phyloP scores from a whole-genome alignment of 345 rosid species.

The Salix arbutifolia region DNA sequence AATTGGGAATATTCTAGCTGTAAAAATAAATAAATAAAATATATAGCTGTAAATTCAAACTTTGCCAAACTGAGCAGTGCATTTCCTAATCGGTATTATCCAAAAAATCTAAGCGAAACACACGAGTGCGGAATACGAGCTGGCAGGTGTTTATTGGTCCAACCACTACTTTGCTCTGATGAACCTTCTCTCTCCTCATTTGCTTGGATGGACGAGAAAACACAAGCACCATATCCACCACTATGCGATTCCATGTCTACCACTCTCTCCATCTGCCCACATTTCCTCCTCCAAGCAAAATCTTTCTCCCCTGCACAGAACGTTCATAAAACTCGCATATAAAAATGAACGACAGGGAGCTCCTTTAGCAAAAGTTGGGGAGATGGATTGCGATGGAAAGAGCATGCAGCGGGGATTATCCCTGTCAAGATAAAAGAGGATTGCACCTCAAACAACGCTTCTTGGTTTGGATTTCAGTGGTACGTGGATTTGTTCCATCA shows the following conservation, averaged over 20 bases:
- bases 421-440: constrained; percentile 33
- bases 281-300: constrained; percentile 47
- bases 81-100: neutral
- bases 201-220: neutral
- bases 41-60: too few species aligned
- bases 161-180: neutral
- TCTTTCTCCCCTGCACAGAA: constrained; percentile 45
- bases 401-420: constrained; percentile 52
- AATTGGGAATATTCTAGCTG: too few species aligned
- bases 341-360: neutral
- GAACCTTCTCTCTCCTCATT: neutral
- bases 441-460: constrained; percentile 55
- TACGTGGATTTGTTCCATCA: neutral
- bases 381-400: constrained; percentile 41
- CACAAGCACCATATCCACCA: constrained; percentile 15
- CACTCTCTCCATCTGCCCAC: constrained; percentile 37
- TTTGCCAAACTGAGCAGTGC: too few species aligned
- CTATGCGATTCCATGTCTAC: constrained; percentile 46
- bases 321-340: neutral
- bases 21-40: too few species aligned
- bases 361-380: neutral
- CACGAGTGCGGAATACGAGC: neutral
- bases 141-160: neutral
- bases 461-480: constrained; percentile 17
- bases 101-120: neutral